These are phyloP conservation scores for Plantago ovata DNA, from an alignment of 257 asterid genomes.

Conservation along the genomic window DNA sequence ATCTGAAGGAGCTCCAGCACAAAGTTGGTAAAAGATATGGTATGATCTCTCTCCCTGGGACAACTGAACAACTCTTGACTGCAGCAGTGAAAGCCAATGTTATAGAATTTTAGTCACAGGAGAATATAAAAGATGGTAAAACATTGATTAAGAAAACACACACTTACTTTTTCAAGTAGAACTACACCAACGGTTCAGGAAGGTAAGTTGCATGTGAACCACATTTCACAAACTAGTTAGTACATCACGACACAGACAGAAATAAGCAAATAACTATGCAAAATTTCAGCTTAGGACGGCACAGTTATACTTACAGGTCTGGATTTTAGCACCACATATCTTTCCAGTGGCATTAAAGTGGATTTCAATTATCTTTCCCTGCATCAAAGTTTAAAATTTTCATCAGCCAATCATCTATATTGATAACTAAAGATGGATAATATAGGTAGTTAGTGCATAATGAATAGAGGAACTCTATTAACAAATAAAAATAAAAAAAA, in stretches of 20 bases:
- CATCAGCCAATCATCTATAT: slow-evolving; percentile 15
- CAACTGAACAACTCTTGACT: slow-evolving; percentile 93
- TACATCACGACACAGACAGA: slow-evolving; percentile 8
- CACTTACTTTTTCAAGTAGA: slow-evolving; percentile 84
- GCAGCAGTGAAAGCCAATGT: slow-evolving; percentile 33
- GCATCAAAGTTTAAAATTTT: slow-evolving; percentile 25
- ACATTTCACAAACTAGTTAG: slow-evolving; percentile 39
- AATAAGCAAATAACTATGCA: slow-evolving; percentile 10
- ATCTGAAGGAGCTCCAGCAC: slow-evolving; percentile 83
- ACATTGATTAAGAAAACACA: slow-evolving; percentile 19
- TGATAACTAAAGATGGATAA: slow-evolving; percentile 18
- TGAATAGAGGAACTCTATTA: too few relatives aligned
- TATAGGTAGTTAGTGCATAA: slow-evolving; percentile 9
- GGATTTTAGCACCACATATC: slow-evolving; percentile 81
- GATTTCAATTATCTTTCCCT: slow-evolving; percentile 88
- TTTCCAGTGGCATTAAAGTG: slow-evolving; percentile 70
- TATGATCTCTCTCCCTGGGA: slow-evolving; percentile 86
- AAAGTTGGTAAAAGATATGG: slow-evolving; percentile 92
- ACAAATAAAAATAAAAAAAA: too few relatives aligned
- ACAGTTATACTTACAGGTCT: slow-evolving; percentile 66
- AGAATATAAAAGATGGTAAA: slow-evolving; percentile 18
- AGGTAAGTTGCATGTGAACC: slow-evolving; percentile 32
- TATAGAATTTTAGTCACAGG: slow-evolving; percentile 22
- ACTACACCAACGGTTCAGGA: slow-evolving; percentile 46
- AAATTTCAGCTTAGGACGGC: slow-evolving; percentile 24